Conservation (phyloP, 257 asterid genomes). For the Orobanche coerulescens region DNA sequence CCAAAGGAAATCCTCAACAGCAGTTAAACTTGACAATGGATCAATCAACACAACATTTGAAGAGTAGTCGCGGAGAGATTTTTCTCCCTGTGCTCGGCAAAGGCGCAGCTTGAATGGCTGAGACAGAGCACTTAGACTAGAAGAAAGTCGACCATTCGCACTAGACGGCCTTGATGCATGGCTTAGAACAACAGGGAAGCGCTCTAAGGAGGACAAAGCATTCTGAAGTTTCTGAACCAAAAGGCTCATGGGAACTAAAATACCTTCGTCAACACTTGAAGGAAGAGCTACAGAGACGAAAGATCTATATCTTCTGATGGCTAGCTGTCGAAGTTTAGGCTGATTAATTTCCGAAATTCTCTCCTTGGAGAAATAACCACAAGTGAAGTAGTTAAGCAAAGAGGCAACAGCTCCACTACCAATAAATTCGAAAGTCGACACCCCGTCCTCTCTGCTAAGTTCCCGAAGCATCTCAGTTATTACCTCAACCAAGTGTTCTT, state of each 20-base stretch:
- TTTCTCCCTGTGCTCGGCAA: slow-evolving; percentile 91
- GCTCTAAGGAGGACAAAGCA: slow-evolving; percentile 87
- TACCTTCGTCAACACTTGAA: slow-evolving; percentile 34
- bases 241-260: slow-evolving; percentile 59
- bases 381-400: slow-evolving; percentile 76
- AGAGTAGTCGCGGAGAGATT: slow-evolving; percentile 94
- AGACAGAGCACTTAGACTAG: slow-evolving; percentile 83
- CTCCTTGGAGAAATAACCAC: slow-evolving; percentile 81
- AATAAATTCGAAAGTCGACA: slow-evolving; percentile 91
- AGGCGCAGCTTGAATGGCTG: slow-evolving; percentile 95
- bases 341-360: slow-evolving; percentile 60
- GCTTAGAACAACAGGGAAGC: slow-evolving; percentile 90
- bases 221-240: slow-evolving; percentile 88
- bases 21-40: slow-evolving; percentile 91
- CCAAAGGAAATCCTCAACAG: slow-evolving; percentile 94
- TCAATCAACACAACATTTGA: slow-evolving; percentile 87
- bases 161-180: slow-evolving; percentile 71
- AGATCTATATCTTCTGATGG: slow-evolving; percentile 71
- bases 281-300: slow-evolving; percentile 84
- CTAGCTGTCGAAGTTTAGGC: slow-evolving; percentile 72
- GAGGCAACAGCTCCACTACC: slow-evolving; percentile 92
- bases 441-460: slow-evolving; percentile 91
- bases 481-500: slow-evolving; percentile 60
- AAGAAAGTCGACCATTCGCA: slow-evolving; percentile 78
- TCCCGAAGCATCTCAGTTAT: slow-evolving; percentile 74